Conservation (phyloP, 177 flowering plant genomes). For the Vitis hybrid region DNA sequence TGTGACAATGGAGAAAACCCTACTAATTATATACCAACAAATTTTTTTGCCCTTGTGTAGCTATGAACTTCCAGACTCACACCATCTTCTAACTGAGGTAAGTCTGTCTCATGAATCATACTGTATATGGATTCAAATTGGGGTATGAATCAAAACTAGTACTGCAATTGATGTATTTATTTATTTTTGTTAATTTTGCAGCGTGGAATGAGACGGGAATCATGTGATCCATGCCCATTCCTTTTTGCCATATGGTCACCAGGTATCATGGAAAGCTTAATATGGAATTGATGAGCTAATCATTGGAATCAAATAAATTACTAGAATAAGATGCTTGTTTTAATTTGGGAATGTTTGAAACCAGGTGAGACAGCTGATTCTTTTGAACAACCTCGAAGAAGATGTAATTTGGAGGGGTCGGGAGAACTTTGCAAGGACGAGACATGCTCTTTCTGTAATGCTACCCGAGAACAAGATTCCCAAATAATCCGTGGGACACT, state of each 20-base stretch:
- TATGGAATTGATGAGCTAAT: background rate
- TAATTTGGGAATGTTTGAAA: background rate
- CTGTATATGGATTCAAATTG: constrained; percentile 16
- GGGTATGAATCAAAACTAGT: background rate
- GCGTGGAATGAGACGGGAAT: constrained; percentile 26
- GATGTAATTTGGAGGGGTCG: constrained; percentile 6
- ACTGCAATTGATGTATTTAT: background rate
- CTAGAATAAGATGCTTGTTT: background rate
- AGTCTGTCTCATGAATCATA: constrained; percentile 15
- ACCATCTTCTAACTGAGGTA: constrained; percentile 60
- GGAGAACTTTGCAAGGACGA: constrained; percentile 11
- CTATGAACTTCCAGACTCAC: constrained; percentile 80
- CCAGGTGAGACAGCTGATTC: constrained; percentile 26
- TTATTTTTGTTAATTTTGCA: constrained; percentile 11
- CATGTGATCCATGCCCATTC: constrained; percentile 39
- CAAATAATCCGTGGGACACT: constrained; percentile 39
- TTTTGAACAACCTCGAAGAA: constrained; percentile 4
- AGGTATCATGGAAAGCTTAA: constrained; percentile 20
- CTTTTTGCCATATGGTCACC: constrained; percentile 44
- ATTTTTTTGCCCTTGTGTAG: constrained; percentile 43
- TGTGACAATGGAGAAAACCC: background rate
- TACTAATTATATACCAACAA: background rate
- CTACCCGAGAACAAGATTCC: constrained; percentile 7
- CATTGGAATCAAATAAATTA: no score
- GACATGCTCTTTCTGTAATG: constrained; percentile 15